Evolutionary conservation across 148 eudicot genomes (phyloP).

Genomic region (Vaccinium darrowii): DNA sequence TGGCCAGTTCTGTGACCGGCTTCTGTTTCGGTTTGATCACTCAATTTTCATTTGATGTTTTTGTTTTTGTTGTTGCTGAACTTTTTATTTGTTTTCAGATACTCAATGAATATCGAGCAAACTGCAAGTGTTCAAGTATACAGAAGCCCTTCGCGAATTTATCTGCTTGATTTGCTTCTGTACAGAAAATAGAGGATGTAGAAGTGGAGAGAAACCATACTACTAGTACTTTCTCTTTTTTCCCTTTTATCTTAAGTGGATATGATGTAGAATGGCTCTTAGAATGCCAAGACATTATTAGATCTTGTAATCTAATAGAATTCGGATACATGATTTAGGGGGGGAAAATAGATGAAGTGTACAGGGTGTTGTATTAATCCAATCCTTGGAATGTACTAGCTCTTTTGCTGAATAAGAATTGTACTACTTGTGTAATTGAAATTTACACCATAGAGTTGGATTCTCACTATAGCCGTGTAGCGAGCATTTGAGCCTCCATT

Average conservation of each 20-base stretch:
- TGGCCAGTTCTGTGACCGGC: background rate
- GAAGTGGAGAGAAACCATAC: background rate
- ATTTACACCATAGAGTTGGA: background rate
- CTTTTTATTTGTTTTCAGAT: constrained; percentile 34
- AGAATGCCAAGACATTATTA: background rate
- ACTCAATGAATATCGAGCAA: constrained; percentile 58
- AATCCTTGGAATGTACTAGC: background rate
- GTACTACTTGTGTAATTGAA: background rate
- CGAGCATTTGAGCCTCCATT: too few species aligned
- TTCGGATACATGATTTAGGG: background rate
- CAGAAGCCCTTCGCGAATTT: constrained; percentile 25
- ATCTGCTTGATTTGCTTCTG: constrained; percentile 14
- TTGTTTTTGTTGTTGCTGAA: too few species aligned
- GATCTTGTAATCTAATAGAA: constrained; percentile 4
- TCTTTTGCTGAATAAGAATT: background rate
- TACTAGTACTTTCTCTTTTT: background rate
- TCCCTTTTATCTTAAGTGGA: background rate
- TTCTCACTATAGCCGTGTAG: background rate
- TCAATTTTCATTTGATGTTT: background rate
- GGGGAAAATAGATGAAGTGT: constrained; percentile 8
- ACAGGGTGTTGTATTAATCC: constrained; percentile 24
- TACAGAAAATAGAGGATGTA: background rate
- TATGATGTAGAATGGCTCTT: background rate
- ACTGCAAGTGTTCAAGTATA: constrained; percentile 58
- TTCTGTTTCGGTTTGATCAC: background rate